These are phyloP conservation scores for Silene latifolia DNA, from an alignment of 148 eudicot species.

Conservation along the genomic window DNA sequence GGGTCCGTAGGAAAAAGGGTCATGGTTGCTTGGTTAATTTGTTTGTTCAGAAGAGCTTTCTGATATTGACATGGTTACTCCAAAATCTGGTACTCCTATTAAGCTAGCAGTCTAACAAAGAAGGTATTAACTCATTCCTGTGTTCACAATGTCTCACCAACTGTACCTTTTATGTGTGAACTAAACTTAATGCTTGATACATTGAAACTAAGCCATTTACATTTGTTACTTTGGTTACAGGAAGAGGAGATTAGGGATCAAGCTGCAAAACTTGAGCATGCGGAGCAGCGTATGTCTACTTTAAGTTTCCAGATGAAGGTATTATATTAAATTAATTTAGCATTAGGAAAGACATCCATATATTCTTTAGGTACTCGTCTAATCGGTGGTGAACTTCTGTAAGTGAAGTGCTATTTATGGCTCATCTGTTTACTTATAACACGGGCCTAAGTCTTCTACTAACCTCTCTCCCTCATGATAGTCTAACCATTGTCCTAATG, in stretches of 20 bases:
- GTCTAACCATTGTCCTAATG: no score
- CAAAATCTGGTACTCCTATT: conserved; percentile 62
- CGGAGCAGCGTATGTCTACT: conserved; percentile 79
- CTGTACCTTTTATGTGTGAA: background rate
- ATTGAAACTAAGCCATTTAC: background rate
- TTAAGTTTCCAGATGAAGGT: conserved; percentile 78
- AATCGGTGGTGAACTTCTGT: no score
- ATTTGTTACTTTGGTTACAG: conserved; percentile 37
- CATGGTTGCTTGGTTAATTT: conserved; percentile 89
- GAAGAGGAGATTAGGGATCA: conserved; percentile 77
- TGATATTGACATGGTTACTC: conserved; percentile 32
- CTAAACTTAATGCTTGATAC: background rate
- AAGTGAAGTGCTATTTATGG: no score
- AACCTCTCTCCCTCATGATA: no score
- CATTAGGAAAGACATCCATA: background rate
- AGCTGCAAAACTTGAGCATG: conserved; percentile 65
- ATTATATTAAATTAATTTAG: conserved; percentile 5
- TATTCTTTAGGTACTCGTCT: no score
- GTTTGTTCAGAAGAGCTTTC: conserved; percentile 47
- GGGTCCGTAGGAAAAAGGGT: conserved; percentile 82
- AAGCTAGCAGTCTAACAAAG: no score
- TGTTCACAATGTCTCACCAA: no score
- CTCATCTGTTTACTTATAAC: no score
- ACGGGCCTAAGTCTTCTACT: no score
- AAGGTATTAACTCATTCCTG: no score